These are phyloP conservation scores for Diphasiastrum complanatum DNA, from an alignment of 83 land plant genomes.

Conservation along the genomic window DNA sequence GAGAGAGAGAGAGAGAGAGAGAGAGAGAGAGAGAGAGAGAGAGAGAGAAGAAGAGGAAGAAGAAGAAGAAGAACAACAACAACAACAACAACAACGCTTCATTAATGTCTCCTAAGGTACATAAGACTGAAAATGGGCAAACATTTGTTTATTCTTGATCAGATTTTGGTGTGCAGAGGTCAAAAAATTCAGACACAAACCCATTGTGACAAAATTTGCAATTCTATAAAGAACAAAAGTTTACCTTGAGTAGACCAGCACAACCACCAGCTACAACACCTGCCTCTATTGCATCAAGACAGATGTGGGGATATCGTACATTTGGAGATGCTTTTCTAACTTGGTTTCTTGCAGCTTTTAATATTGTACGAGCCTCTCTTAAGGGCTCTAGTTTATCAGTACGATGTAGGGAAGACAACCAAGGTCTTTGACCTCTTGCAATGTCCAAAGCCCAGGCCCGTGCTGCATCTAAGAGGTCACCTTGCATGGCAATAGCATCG, in stretches of 20 bases:
- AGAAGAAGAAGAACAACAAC: no score
- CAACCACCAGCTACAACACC: slow-evolving; percentile 26
- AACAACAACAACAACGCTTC: no score
- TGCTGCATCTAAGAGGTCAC: slow-evolving; percentile 11
- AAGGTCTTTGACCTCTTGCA: slow-evolving; percentile 15
- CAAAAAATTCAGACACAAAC: background rate
- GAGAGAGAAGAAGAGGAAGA: no score
- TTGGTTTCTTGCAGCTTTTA: slow-evolving; percentile 21
- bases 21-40: no score
- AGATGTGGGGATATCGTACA: slow-evolving; percentile 20
- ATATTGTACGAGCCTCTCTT: slow-evolving; percentile 9
- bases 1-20: no score
- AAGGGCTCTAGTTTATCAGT: slow-evolving; percentile 27
- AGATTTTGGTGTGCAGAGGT: no score
- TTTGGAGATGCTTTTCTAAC: slow-evolving; percentile 22
- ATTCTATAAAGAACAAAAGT: background rate
- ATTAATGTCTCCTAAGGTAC: no score
- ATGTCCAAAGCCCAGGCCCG: slow-evolving; percentile 23
- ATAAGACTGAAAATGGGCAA: no score
- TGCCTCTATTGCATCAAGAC: slow-evolving; percentile 28
- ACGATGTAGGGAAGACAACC: slow-evolving; percentile 16
- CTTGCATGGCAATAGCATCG: slow-evolving; percentile 20
- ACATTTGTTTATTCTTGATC: background rate
- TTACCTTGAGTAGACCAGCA: slow-evolving; percentile 26
- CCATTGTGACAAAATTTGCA: background rate